A percentile compares a stretch with the other conserved stretches of the same genome.
Evolutionary conservation across 495 filamentous ascomycete species (phyloP).

Genomic region (Hypomontagnella monticulosa): DNA sequence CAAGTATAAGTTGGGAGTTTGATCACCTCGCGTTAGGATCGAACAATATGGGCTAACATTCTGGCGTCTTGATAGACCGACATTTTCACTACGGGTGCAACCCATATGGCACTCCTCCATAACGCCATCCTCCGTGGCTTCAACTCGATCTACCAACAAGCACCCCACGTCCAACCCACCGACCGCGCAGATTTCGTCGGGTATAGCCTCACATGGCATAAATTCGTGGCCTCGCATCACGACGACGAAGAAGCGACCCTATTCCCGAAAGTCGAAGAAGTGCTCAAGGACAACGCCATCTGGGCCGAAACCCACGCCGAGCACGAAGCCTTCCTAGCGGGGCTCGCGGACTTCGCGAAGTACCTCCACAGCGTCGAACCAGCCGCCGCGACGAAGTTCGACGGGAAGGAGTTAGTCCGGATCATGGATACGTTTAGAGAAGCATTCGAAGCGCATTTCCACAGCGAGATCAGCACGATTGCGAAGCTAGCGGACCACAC

Average conservation of each 20-base stretch:
- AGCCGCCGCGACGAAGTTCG: conserved; percentile 48
- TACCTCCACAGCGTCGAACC: conserved; percentile 54
- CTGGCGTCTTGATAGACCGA: conserved; percentile 48
- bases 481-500: conserved; percentile 56
- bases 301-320: conserved; percentile 61
- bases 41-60: neutral
- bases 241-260: conserved; percentile 62
- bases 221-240: conserved; percentile 64
- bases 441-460: conserved; percentile 62
- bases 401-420: conserved; percentile 52
- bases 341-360: conserved; percentile 57
- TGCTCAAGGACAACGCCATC: conserved; percentile 55
- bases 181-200: conserved; percentile 62
- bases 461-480: conserved; percentile 64
- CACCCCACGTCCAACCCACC: conserved; percentile 50
- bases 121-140: conserved; percentile 68
- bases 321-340: conserved; percentile 61
- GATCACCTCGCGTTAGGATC: neutral
- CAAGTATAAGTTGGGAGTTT: neutral
- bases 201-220: conserved; percentile 60
- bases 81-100: conserved; percentile 62
- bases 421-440: conserved; percentile 61
- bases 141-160: conserved; percentile 67
- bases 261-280: conserved; percentile 62
- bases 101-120: conserved; percentile 68